Evolutionary conservation across 2,329 filamentous ascomycete genomes (phyloP).

Genomic region (Phyllosticta citrichinensis): DNA sequence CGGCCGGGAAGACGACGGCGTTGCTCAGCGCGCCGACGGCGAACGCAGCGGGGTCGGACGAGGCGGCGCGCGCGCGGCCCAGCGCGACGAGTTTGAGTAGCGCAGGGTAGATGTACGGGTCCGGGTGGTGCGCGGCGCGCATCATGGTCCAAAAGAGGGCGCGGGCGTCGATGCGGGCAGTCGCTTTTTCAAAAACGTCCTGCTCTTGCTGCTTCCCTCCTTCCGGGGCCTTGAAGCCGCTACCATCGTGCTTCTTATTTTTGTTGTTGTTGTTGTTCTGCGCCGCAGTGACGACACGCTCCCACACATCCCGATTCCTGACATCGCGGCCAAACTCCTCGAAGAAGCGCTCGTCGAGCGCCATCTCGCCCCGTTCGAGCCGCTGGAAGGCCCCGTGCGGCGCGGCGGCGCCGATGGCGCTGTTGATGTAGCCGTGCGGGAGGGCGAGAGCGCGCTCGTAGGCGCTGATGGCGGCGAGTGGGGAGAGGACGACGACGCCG

Average conservation of each 20-base stretch:
- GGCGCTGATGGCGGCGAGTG: constrained; percentile 85
- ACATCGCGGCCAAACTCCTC: constrained; percentile 66
- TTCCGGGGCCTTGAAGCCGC: too few relatives aligned
- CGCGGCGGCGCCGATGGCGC: constrained; percentile 68
- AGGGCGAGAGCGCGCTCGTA: constrained; percentile 72
- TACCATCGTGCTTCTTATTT: constrained; percentile 10
- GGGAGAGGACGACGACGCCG: constrained; percentile 84
- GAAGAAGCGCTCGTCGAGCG: constrained; percentile 67
- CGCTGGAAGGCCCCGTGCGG: constrained; percentile 80
- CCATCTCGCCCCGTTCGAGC: constrained; percentile 74
- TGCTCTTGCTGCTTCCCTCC: constrained; percentile 19
- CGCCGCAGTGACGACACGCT: constrained; percentile 44
- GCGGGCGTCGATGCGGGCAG: constrained; percentile 55
- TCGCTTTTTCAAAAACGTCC: constrained; percentile 21
- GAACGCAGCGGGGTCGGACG: constrained; percentile 12
- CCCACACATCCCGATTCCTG: constrained; percentile 57
- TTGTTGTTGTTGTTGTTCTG: constrained; percentile 17
- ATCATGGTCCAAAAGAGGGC: constrained; percentile 90
- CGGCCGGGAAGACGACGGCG: constrained; percentile 74
- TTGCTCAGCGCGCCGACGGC: constrained; percentile 74
- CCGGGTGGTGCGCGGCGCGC: constrained; percentile 56
- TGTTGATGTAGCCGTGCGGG: constrained; percentile 84
- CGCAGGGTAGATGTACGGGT: constrained; percentile 84
- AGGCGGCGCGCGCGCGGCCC: not conserved
- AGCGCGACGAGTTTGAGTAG: constrained; percentile 53